A percentile compares a stretch with the other conserved stretches of the same genome.
Evolutionary conservation across 768 basidiomycete species (phyloP).

Genomic region (Trametes gibbosa): DNA sequence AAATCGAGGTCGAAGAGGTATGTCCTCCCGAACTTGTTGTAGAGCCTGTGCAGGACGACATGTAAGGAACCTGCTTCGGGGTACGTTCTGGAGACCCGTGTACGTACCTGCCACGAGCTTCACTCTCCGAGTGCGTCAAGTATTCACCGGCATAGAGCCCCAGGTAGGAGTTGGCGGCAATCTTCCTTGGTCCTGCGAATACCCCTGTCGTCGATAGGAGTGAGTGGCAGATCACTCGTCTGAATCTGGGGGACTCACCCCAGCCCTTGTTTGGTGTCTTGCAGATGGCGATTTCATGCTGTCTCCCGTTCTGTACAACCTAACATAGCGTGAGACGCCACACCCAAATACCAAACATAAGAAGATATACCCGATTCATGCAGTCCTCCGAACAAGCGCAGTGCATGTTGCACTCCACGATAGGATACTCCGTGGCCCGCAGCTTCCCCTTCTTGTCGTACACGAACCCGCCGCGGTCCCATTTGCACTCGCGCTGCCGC

Average conservation of each 20-base stretch:
- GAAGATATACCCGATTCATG: slow-evolving; percentile 65
- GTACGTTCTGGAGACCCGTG: too few relatives aligned
- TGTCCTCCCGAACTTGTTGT: slow-evolving; percentile 69
- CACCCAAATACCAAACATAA: neutral
- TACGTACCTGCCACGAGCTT: slow-evolving; percentile 66
- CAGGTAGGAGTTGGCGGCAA: slow-evolving; percentile 67
- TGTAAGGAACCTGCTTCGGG: neutral
- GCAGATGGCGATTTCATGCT: slow-evolving; percentile 55
- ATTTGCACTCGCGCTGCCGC: slow-evolving; percentile 44
- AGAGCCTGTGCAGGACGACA: slow-evolving; percentile 45
- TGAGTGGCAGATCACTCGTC: neutral
- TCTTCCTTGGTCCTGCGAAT: slow-evolving; percentile 61
- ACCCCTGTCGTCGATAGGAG: slow-evolving; percentile 48
- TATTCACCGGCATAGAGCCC: slow-evolving; percentile 88
- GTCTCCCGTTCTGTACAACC: slow-evolving; percentile 84
- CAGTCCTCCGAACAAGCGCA: slow-evolving; percentile 84
- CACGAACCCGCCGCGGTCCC: slow-evolving; percentile 51
- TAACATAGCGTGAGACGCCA: slow-evolving; percentile 29
- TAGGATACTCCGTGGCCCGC: slow-evolving; percentile 47
- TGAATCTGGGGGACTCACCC: slow-evolving; percentile 48
- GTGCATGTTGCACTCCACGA: slow-evolving; percentile 83
- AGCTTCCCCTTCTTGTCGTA: slow-evolving; percentile 65
- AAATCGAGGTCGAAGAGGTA: slow-evolving; percentile 86
- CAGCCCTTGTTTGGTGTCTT: slow-evolving; percentile 81
- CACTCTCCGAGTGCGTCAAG: slow-evolving; percentile 63